phyloP scores from a whole-genome alignment of 768 basidiomycete genomes.

The Termitomyces sp. region DNA sequence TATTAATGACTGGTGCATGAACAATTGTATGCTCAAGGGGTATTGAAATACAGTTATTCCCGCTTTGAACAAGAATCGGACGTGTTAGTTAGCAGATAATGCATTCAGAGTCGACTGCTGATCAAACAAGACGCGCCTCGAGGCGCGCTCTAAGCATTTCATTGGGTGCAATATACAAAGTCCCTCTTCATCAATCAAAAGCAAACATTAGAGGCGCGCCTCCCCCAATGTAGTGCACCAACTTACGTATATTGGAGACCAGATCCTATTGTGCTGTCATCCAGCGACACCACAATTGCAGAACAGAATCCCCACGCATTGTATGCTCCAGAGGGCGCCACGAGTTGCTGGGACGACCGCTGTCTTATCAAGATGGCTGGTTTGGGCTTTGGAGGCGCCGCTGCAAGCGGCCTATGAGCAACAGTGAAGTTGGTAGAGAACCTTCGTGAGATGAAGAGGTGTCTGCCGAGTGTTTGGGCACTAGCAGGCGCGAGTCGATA shows the following conservation, averaged over 20 bases:
- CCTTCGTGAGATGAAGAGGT: not conserved
- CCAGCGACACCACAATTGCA: slow-evolving; percentile 35
- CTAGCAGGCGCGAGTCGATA: slow-evolving; percentile 47
- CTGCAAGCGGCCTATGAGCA: slow-evolving; percentile 8
- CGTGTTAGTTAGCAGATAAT: slow-evolving; percentile 31
- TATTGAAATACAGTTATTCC: no score
- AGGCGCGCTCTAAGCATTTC: slow-evolving; percentile 40
- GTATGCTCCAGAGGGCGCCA: slow-evolving; percentile 16
- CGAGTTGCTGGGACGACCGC: slow-evolving; percentile 27
- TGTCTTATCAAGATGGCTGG: slow-evolving; percentile 33
- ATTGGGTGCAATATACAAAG: slow-evolving; percentile 40
- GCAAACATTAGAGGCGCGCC: not conserved
- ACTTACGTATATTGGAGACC: slow-evolving; percentile 52
- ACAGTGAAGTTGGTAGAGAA: not conserved
- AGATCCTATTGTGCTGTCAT: slow-evolving; percentile 33
- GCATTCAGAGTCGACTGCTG: slow-evolving; percentile 31
- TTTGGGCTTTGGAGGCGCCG: slow-evolving; percentile 18
- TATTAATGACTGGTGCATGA: no score
- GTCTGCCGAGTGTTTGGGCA: slow-evolving; percentile 22
- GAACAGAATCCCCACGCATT: not conserved
- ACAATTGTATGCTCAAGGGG: no score
- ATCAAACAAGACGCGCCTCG: slow-evolving; percentile 38
- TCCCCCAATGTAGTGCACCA: not conserved
- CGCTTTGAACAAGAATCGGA: no score
- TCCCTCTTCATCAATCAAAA: slow-evolving; percentile 24